Evolutionary conservation across 768 basidiomycete species (phyloP).

Genomic region (Floccularia luteovirens): DNA sequence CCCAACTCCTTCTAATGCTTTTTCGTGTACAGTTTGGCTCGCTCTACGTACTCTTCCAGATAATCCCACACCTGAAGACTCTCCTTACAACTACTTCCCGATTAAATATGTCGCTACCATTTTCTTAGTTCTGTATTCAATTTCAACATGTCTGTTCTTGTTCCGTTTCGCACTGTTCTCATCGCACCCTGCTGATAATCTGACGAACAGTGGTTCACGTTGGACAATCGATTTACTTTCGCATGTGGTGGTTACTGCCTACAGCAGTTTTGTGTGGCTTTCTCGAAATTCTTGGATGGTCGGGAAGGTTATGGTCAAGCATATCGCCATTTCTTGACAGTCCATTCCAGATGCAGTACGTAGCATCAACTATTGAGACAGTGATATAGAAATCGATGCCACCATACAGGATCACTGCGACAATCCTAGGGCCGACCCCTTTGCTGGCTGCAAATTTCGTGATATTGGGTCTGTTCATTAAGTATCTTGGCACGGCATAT

Average conservation of each 20-base stretch:
- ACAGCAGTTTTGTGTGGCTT: slow-evolving; percentile 14
- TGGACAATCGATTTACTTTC: slow-evolving; percentile 10
- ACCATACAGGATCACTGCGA: slow-evolving; percentile 32
- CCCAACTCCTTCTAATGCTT: no score
- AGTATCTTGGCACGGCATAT: slow-evolving; percentile 33
- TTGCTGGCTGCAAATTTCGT: slow-evolving; percentile 55
- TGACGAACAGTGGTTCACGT: slow-evolving; percentile 9
- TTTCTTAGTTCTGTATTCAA: slow-evolving; percentile 29
- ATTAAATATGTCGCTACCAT: slow-evolving; percentile 26
- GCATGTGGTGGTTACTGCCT: slow-evolving; percentile 16
- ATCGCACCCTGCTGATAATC: background rate
- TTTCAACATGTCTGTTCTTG: slow-evolving; percentile 25
- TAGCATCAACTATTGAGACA: slow-evolving; percentile 1
- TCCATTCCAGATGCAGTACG: slow-evolving; percentile 15
- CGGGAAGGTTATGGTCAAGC: slow-evolving; percentile 13
- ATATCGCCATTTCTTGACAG: slow-evolving; percentile 4
- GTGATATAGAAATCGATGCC: background rate
- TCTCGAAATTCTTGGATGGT: slow-evolving; percentile 16
- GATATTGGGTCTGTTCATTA: slow-evolving; percentile 42
- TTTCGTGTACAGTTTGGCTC: no score
- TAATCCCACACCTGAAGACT: background rate
- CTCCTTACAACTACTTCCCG: slow-evolving; percentile 30
- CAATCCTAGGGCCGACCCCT: slow-evolving; percentile 52
- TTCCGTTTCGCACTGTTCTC: no score
- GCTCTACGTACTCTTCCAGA: no score